Conservation (phyloP, 805 yeast species). For the Nakazawaea populi region DNA sequence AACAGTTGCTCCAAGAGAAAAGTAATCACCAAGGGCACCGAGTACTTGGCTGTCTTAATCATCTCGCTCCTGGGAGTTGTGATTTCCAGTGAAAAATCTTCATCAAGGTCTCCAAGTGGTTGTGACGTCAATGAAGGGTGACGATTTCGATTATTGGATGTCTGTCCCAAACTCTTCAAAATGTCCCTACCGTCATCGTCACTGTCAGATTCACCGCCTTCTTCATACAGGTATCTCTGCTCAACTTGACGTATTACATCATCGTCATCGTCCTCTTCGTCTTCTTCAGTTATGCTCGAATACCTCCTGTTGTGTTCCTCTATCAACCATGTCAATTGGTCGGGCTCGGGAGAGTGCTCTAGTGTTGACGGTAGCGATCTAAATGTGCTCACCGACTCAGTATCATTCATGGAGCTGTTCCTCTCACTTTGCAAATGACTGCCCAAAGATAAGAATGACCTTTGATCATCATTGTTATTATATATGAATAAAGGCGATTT, state of each 20-base stretch:
- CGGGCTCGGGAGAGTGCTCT: slow-evolving; percentile 25
- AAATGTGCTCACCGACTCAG: slow-evolving; percentile 26
- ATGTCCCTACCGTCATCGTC: slow-evolving; percentile 2
- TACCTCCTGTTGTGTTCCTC: slow-evolving; percentile 30
- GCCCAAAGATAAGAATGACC: slow-evolving; percentile 28
- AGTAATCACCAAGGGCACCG: slow-evolving; percentile 57
- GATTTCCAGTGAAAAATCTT: slow-evolving; percentile 25
- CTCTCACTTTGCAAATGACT: slow-evolving; percentile 22
- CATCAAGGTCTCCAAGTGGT: slow-evolving; percentile 17
- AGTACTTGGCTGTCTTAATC: slow-evolving; percentile 31
- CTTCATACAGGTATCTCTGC: slow-evolving; percentile 4
- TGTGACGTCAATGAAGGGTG: slow-evolving; percentile 7
- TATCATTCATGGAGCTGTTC: slow-evolving; percentile 19
- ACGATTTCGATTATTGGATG: not conserved
- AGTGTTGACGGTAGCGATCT: slow-evolving; percentile 30
- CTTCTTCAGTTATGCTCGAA: slow-evolving; percentile 7
- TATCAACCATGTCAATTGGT: slow-evolving; percentile 27
- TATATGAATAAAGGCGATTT: slow-evolving; percentile 29
- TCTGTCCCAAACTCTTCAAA: slow-evolving; percentile 5
- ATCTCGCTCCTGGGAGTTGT: slow-evolving; percentile 24
- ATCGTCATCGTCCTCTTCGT: slow-evolving; percentile 8
- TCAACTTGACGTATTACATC: slow-evolving; percentile 12
- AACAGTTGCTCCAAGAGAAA: slow-evolving; percentile 67
- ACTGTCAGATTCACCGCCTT: not conserved
- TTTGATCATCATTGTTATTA: slow-evolving; percentile 24